phyloP scores from a whole-genome alignment of 495 filamentous ascomycete genomes.

The Achaetomiella virescens region DNA sequence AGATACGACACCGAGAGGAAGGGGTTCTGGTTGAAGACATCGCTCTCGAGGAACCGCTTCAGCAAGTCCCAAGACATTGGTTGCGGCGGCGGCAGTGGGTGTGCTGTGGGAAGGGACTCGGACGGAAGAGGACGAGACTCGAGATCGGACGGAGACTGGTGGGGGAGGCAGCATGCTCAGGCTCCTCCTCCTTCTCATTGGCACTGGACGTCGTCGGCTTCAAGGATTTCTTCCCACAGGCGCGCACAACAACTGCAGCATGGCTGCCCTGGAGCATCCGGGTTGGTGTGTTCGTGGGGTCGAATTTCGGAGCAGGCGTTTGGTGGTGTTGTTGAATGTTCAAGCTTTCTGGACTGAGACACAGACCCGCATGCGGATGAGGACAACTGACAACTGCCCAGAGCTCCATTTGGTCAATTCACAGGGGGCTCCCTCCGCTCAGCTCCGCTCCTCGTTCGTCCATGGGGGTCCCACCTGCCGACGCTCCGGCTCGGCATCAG shows the following conservation, averaged over 20 bases:
- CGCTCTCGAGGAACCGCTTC: slow-evolving; percentile 71
- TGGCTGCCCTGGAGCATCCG: slow-evolving; percentile 11
- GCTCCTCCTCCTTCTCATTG: slow-evolving; percentile 4
- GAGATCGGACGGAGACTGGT: slow-evolving; percentile 16
- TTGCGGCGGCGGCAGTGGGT: slow-evolving; percentile 17
- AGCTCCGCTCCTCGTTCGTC: slow-evolving; percentile 8
- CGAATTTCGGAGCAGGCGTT: not conserved
- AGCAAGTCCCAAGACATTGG: slow-evolving; percentile 57
- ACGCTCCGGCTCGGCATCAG: slow-evolving; percentile 16
- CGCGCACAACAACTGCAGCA: slow-evolving; percentile 15
- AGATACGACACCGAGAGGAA: slow-evolving; percentile 74
- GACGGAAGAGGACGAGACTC: slow-evolving; percentile 9
- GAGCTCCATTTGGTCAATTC: slow-evolving; percentile 16
- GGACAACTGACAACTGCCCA: slow-evolving; percentile 18
- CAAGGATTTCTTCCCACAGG: not conserved
- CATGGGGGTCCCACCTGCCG: slow-evolving; percentile 23
- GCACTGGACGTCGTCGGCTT: slow-evolving; percentile 4
- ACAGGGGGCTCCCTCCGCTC: slow-evolving; percentile 8
- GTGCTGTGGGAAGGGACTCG: slow-evolving; percentile 12
- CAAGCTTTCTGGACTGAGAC: not conserved
- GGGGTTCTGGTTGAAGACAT: slow-evolving; percentile 76
- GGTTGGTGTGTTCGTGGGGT: not conserved
- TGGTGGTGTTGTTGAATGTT: not conserved
- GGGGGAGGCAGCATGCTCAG: slow-evolving; percentile 22
- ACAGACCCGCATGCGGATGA: slow-evolving; percentile 1